Base-by-base conservation (phyloP, 306 rosid genomes). In the Betula pendula region DNA sequence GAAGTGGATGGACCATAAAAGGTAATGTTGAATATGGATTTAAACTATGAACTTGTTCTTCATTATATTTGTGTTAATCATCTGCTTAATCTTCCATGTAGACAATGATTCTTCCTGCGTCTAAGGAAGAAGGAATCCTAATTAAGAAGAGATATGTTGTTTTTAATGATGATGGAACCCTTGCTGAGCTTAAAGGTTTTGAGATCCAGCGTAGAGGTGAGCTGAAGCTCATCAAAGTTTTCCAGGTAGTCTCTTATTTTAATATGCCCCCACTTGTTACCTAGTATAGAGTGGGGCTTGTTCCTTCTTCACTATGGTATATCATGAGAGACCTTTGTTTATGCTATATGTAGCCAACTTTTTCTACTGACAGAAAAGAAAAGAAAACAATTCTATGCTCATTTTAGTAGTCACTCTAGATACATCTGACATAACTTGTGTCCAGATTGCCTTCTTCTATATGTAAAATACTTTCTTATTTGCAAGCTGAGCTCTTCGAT, bases 1-100 rank as follows among this genome's bases (percentile, higher is more conserved):
- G 98, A 95, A 88, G 97, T 95, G 84, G 98, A 95, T 84, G 98
- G 98, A 68, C 98, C 98, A 24, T 95, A 95, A 89, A 95, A 95
- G 97, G 98, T 95, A 82, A 84, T 78, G 25, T 68, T 44, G 63
- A 22, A 51, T 71, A 19, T 67, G 48, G 20, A 47, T 81, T 82
- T 75, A n/a, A 38, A 62, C 31, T 47, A 27, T 40, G 76, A 3
- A 38, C 70, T 68, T 24, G 74, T 35, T 40, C 75, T 84, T 79
- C 75, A 69, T 58, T 70, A 73, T 76, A 68, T 76, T 79, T 53
- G 70, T 24, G 42, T 77, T 24, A 60, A 62, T 75, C 66, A 20
- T 53, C 49, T 20, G 60, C 42, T 47, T 48, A 53, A 63, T 42
- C 73, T 76, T 79, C 82, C 69, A 33, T 81, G 80, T 59, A 95